Evolutionary conservation across 805 yeast genomes (phyloP).

Genomic region (Kluyveromyces nonfermentans): DNA sequence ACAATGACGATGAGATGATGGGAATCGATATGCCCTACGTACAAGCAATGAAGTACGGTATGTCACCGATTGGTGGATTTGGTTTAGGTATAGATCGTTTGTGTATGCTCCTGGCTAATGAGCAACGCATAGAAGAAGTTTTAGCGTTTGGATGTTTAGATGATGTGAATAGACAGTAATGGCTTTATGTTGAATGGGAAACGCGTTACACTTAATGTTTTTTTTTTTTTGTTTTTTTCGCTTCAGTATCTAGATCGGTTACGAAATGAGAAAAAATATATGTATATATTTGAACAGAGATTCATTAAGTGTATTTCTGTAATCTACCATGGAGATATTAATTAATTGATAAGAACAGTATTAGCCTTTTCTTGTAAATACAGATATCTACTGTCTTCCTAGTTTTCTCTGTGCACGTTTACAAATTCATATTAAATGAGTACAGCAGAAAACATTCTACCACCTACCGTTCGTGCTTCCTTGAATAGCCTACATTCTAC

Average conservation of each 20-base stretch:
- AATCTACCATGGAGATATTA: no score
- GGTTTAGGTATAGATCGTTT: slow-evolving; percentile 91
- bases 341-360: background rate
- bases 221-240: no score
- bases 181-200: background rate
- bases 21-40: slow-evolving; percentile 67
- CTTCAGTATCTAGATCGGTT: background rate
- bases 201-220: no score
- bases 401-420: background rate
- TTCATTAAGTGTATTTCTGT: no score
- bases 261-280: background rate
- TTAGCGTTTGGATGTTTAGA: slow-evolving; percentile 64
- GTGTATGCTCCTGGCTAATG: slow-evolving; percentile 64
- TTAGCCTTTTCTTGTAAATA: background rate
- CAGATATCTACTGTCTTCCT: background rate
- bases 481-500: slow-evolving; percentile 29
- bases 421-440: background rate
- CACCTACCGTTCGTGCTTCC: slow-evolving; percentile 24
- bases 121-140: slow-evolving; percentile 63
- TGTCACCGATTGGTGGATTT: slow-evolving; percentile 98
- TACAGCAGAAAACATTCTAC: slow-evolving; percentile 10
- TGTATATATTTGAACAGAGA: no score
- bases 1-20: slow-evolving; percentile 51
- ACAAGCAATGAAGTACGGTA: slow-evolving; percentile 76
- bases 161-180: slow-evolving; percentile 56